Percentiles rank a stretch among this genome's conserved stretches.
These are phyloP conservation scores for Forsythia suspensa DNA, from an alignment of 257 asterid species.

Conservation along the genomic window DNA sequence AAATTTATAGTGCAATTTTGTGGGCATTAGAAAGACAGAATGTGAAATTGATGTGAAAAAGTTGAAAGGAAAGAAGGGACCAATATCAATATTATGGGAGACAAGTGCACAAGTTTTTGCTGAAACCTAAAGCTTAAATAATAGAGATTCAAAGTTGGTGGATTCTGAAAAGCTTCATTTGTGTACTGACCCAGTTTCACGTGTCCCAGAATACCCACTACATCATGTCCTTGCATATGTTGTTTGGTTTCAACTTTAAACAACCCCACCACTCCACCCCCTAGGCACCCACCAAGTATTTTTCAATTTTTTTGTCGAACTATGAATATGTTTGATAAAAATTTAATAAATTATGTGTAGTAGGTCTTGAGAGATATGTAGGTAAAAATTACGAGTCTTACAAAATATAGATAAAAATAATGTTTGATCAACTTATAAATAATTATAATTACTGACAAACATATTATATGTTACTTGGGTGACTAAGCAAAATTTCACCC, in stretches of 20 bases:
- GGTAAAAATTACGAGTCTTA: too few relatives aligned
- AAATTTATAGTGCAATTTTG: neutral
- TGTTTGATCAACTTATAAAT: too few relatives aligned
- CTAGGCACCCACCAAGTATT: neutral
- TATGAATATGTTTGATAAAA: too few relatives aligned
- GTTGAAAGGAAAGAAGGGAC: neutral
- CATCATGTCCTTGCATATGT: neutral
- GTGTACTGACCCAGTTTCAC: neutral
- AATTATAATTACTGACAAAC: too few relatives aligned
- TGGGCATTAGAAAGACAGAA: neutral
- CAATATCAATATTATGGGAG: neutral
- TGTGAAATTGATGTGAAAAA: neutral
- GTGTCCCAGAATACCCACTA: neutral
- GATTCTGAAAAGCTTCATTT: neutral
- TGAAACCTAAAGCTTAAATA: slow-evolving; percentile 3
- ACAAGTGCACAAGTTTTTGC: neutral
- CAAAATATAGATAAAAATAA: too few relatives aligned
- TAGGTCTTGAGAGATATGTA: too few relatives aligned
- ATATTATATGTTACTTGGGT: too few relatives aligned
- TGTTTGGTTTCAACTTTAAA: neutral
- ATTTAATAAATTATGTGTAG: too few relatives aligned
- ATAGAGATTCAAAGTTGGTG: neutral
- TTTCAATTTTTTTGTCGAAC: neutral
- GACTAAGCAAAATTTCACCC: too few relatives aligned
- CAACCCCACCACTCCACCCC: neutral